phyloP scores from a whole-genome alignment of 257 asterid species.

The Mentha longifolia region DNA sequence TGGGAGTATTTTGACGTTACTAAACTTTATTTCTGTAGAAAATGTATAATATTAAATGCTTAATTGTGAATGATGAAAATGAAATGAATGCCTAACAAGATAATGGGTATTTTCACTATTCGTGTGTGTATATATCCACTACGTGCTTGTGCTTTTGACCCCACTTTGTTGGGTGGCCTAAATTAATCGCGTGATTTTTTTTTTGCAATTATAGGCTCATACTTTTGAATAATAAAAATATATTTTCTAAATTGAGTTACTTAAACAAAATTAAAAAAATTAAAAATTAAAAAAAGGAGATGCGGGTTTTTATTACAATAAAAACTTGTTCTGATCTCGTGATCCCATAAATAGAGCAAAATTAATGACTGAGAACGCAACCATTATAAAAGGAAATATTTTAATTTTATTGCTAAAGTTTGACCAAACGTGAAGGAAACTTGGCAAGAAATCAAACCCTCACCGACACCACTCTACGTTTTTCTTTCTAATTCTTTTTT shows the following conservation, averaged over 20 bases:
- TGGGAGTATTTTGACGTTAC: background rate
- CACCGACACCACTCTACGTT: slow-evolving; percentile 28
- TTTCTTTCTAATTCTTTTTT: background rate
- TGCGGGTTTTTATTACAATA: background rate
- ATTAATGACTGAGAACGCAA: background rate
- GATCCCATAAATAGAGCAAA: slow-evolving; percentile 2
- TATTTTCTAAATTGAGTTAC: background rate
- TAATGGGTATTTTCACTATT: background rate
- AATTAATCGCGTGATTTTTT: background rate
- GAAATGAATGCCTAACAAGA: background rate
- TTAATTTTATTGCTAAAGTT: slow-evolving; percentile 1
- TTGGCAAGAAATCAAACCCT: background rate
- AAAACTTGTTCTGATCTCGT: background rate
- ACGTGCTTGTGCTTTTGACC: background rate
- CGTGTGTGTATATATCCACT: background rate
- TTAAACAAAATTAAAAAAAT: background rate
- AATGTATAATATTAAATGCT: background rate
- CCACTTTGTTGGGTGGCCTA: background rate
- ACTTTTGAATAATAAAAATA: background rate
- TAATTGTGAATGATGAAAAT: slow-evolving; percentile 2
- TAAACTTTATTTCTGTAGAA: background rate
- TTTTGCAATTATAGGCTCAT: background rate
- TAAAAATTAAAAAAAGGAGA: no score
- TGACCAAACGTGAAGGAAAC: slow-evolving; percentile 21
- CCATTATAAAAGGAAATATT: background rate